Conservation (phyloP, 2,329 filamentous ascomycete genomes). For the Pestalotiopsis sp. region DNA sequence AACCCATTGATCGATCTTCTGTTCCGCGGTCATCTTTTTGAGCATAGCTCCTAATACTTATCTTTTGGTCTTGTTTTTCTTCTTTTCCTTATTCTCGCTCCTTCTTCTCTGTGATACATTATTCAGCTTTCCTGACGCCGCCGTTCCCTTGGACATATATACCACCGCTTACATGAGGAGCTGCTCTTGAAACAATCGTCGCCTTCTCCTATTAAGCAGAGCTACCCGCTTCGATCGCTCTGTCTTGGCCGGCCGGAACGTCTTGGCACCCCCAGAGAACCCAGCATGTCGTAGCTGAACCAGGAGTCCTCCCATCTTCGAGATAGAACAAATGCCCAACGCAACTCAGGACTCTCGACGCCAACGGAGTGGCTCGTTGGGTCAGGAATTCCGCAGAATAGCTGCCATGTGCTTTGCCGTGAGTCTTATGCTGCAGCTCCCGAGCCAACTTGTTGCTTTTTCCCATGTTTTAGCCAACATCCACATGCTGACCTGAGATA, state of each 20-base stretch:
- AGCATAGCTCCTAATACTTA: neutral
- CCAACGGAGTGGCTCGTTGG: neutral
- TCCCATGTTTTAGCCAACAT: no score
- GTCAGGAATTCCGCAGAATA: neutral
- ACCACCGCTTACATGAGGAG: neutral
- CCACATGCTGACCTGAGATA: neutral
- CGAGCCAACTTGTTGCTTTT: neutral
- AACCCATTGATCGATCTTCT: neutral
- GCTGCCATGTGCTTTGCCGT: slow-evolving; percentile 11
- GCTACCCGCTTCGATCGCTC: neutral
- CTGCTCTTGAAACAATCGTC: neutral
- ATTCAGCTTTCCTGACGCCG: neutral
- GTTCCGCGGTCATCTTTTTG: neutral
- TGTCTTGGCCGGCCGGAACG: neutral
- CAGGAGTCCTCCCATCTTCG: neutral
- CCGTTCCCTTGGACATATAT: neutral
- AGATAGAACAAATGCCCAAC: neutral
- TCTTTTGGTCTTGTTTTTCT: neutral
- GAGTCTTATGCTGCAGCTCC: neutral
- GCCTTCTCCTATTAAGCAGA: neutral
- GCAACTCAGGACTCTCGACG: neutral
- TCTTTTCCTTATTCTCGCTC: neutral
- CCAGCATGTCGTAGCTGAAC: slow-evolving; percentile 6
- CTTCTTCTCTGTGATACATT: neutral
- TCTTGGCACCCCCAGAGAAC: neutral